Conservation (phyloP, 73 alveolate genomes). For the Paraurostyla sp. region DNA sequence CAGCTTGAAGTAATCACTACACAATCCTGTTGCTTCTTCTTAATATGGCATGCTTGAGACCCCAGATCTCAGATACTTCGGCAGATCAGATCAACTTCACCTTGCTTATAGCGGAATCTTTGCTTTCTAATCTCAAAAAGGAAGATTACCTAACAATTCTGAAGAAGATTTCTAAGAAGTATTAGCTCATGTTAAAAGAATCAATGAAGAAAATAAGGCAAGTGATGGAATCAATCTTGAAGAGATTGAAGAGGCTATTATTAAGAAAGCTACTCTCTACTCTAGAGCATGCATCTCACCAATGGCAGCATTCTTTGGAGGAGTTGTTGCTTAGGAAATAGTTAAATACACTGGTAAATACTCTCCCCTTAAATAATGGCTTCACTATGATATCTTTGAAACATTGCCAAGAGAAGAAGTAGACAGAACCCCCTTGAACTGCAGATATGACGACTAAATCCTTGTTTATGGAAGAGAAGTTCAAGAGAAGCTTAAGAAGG, state of each 20-base stretch:
- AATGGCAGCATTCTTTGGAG: slow-evolving; percentile 99
- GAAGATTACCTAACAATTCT: slow-evolving; percentile 80
- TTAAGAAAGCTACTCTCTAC: slow-evolving; percentile 84
- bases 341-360: slow-evolving; percentile 99
- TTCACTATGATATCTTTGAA: slow-evolving; percentile 91
- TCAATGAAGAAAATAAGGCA: slow-evolving; percentile 80
- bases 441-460: slow-evolving; percentile 96
- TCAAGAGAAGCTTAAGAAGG: slow-evolving; percentile 83
- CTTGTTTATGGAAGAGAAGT: slow-evolving; percentile 95
- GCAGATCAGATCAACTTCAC: slow-evolving; percentile 86
- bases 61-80: slow-evolving; percentile 81
- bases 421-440: slow-evolving; percentile 84
- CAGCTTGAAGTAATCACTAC: slow-evolving; percentile 68
- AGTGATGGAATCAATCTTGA: slow-evolving; percentile 78
- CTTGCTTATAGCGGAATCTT: slow-evolving; percentile 80
- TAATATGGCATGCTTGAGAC: slow-evolving; percentile 80
- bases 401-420: slow-evolving; percentile 76
- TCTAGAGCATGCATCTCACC: slow-evolving; percentile 94
- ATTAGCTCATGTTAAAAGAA: slow-evolving; percentile 80
- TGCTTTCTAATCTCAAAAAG: slow-evolving; percentile 73
- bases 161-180: slow-evolving; percentile 83
- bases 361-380: slow-evolving; percentile 98
- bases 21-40: slow-evolving; percentile 86
- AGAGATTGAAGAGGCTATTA: slow-evolving; percentile 89
- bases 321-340: slow-evolving; percentile 98